phyloP scores from a whole-genome alignment of 257 asterid genomes.

The Coffea eugenioides region DNA sequence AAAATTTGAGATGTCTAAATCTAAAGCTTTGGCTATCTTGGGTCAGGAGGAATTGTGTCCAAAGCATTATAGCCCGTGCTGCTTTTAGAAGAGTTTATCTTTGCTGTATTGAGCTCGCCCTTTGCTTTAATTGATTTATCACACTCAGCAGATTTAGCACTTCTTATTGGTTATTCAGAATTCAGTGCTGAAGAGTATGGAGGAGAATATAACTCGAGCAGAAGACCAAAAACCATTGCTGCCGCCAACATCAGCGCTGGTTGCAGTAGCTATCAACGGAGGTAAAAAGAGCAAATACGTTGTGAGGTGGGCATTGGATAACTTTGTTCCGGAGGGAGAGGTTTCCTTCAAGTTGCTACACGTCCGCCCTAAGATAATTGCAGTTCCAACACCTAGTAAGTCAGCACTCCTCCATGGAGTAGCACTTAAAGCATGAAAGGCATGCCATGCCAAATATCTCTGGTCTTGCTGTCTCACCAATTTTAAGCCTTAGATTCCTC shows the following conservation, averaged over 20 bases:
- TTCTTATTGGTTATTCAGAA: slow-evolving; percentile 11
- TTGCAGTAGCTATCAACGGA: slow-evolving; percentile 63
- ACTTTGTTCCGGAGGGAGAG: slow-evolving; percentile 71
- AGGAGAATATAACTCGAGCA: slow-evolving; percentile 16
- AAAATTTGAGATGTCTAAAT: background rate
- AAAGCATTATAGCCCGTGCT: background rate
- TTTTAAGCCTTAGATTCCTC: background rate
- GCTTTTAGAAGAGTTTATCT: background rate
- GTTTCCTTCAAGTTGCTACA: slow-evolving; percentile 60
- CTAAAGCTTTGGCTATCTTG: background rate
- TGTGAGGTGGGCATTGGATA: slow-evolving; percentile 87
- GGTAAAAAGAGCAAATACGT: slow-evolving; percentile 53
- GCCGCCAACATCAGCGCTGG: slow-evolving; percentile 34
- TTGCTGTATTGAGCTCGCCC: background rate
- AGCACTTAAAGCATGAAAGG: background rate
- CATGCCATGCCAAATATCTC: background rate
- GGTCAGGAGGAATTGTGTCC: background rate
- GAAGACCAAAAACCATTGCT: slow-evolving; percentile 34
- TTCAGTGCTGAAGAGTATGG: slow-evolving; percentile 30
- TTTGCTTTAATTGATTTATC: background rate
- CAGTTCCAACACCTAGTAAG: slow-evolving; percentile 91
- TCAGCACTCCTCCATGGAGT: background rate
- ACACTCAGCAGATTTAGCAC: background rate
- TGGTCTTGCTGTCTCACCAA: background rate
- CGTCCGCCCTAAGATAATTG: slow-evolving; percentile 51